Conservation (phyloP, 2,329 filamentous ascomycete genomes). For the Torrubiellomyces zombiae region DNA sequence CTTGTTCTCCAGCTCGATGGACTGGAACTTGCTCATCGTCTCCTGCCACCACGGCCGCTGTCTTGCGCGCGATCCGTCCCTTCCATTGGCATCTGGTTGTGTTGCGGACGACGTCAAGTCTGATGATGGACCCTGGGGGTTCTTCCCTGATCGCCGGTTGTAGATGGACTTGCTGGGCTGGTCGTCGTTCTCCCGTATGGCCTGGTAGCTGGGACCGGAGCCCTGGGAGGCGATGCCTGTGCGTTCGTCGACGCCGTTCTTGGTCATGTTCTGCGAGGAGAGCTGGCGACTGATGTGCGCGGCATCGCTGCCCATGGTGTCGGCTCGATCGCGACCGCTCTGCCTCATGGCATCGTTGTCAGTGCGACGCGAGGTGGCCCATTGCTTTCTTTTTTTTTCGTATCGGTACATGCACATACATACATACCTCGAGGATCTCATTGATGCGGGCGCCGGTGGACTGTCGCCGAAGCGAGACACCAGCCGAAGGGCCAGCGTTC, state of each 20-base stretch:
- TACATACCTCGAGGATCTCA: conserved; percentile 28
- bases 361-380: too few species aligned
- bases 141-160: too few species aligned
- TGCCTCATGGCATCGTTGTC: conserved; percentile 7
- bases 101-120: conserved; percentile 6
- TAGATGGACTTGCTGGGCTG: conserved; percentile 5
- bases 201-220: conserved; percentile 22
- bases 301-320: conserved; percentile 18
- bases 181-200: conserved; percentile 13
- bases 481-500: conserved; percentile 1
- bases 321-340: conserved; percentile 26
- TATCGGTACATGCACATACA: too few species aligned
- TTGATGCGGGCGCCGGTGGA: conserved; percentile 24
- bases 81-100: background rate
- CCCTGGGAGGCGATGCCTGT: conserved; percentile 22
- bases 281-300: conserved; percentile 5
- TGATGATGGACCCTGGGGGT: too few species aligned
- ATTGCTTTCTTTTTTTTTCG: too few species aligned
- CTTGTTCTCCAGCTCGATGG: conserved; percentile 70
- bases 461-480: conserved; percentile 9
- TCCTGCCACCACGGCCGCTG: conserved; percentile 31
- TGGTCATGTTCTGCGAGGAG: conserved; percentile 1
- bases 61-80: background rate
- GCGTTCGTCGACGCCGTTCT: conserved; percentile 20
- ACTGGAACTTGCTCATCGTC: conserved; percentile 31